Percentiles rank a stretch among this genome's conserved stretches.
These are phyloP conservation scores for Thielaviopsis populi DNA, from an alignment of 2,329 filamentous ascomycete genomes.

Conservation along the genomic window DNA sequence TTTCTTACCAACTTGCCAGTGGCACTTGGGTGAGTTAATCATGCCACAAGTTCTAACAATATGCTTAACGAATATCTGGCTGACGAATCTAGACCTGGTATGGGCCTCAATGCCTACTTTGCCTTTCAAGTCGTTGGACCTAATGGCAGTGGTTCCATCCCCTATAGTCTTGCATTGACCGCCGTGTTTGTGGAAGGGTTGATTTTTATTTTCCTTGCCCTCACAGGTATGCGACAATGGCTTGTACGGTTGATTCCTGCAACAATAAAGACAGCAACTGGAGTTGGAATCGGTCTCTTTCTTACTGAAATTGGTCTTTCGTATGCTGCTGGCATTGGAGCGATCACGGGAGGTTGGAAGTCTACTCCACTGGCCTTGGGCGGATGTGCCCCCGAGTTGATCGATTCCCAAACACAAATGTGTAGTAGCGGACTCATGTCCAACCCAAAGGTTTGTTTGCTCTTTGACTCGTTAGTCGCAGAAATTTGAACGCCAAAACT, in stretches of 20 bases:
- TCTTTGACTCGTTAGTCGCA: conserved; percentile 1
- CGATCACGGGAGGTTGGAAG: conserved; percentile 52
- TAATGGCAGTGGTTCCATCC: conserved; percentile 40
- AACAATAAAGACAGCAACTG: conserved; percentile 50
- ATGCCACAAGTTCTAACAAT: conserved; percentile 1
- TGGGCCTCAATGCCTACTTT: conserved; percentile 55
- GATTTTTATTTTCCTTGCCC: conserved; percentile 47
- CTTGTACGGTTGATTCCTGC: conserved; percentile 49
- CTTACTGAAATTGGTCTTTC: conserved; percentile 52
- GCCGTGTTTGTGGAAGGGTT: conserved; percentile 51
- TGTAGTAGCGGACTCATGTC: conserved; percentile 54
- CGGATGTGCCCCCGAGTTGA: conserved; percentile 48
- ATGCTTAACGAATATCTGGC: conserved; percentile 5
- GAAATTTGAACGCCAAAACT: background rate
- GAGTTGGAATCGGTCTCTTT: conserved; percentile 50
- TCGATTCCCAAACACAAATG: conserved; percentile 32
- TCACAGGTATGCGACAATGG: conserved; percentile 60
- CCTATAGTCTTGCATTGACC: conserved; percentile 45
- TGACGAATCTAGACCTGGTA: conserved; percentile 37
- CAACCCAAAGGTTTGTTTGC: conserved; percentile 46
- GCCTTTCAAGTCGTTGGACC: conserved; percentile 51
- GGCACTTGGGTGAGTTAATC: conserved; percentile 25
- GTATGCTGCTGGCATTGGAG: conserved; percentile 69
- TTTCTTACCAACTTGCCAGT: conserved; percentile 64
- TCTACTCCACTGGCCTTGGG: conserved; percentile 62